Evolutionary conservation across 805 yeast genomes (phyloP).

Genomic region (Wickerhamomyces ciferrii): DNA sequence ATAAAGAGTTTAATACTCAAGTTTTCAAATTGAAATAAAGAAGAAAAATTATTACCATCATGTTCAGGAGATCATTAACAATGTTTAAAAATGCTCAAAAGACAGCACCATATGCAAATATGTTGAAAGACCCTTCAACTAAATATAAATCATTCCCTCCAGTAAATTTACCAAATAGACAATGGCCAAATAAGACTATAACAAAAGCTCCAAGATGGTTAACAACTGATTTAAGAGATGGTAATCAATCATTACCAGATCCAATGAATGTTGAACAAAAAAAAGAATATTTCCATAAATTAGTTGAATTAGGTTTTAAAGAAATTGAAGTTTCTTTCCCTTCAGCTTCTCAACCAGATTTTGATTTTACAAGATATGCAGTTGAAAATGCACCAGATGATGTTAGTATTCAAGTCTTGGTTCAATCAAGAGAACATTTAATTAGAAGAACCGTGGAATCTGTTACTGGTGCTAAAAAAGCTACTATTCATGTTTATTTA

Average conservation of each 20-base stretch:
- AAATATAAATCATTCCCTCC: constrained; percentile 57
- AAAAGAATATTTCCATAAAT: constrained; percentile 68
- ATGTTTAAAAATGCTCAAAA: constrained; percentile 22
- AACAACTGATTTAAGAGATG: constrained; percentile 76
- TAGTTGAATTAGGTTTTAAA: constrained; percentile 69
- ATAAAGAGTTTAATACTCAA: neutral
- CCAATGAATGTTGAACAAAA: constrained; percentile 76
- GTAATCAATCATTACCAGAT: constrained; percentile 78
- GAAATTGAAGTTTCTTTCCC: constrained; percentile 82
- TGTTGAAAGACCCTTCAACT: constrained; percentile 66
- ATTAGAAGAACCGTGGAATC: constrained; percentile 72
- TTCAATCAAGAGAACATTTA: constrained; percentile 73
- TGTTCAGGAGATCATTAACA: constrained; percentile 19
- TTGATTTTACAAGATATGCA: constrained; percentile 76
- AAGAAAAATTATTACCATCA: too few relatives aligned
- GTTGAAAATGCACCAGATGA: constrained; percentile 76
- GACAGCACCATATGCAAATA: constrained; percentile 33
- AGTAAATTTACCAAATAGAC: constrained; percentile 52
- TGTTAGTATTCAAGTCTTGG: constrained; percentile 66
- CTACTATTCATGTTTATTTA: constrained; percentile 66
- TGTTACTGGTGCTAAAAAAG: constrained; percentile 66
- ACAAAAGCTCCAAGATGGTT: constrained; percentile 77
- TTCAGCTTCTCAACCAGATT: constrained; percentile 77
- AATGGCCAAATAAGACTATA: constrained; percentile 66
- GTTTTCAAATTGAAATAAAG: too few relatives aligned